phyloP scores from a whole-genome alignment of 257 asterid species.

The Ilex aquifolium region DNA sequence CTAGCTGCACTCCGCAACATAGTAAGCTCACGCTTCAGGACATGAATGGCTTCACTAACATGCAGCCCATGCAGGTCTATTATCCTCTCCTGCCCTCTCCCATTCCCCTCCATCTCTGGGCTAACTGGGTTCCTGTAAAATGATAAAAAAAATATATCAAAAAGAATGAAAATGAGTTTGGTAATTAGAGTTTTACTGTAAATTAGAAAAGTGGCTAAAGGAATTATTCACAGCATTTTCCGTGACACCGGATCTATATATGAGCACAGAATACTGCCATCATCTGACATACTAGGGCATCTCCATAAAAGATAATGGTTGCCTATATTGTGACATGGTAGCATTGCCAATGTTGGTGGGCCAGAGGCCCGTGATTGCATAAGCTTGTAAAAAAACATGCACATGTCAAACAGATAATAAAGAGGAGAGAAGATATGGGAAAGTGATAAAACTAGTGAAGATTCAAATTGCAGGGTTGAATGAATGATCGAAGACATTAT shows the following conservation, averaged over 20 bases:
- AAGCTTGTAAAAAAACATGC: too few relatives aligned
- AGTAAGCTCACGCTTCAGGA: conserved; percentile 85
- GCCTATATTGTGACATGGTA: too few relatives aligned
- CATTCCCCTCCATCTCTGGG: conserved; percentile 47
- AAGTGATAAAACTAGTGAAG: neutral
- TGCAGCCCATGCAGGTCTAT: conserved; percentile 96
- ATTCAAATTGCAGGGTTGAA: too few relatives aligned
- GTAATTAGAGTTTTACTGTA: neutral
- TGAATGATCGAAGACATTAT: too few relatives aligned
- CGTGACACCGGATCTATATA: conserved; percentile 1
- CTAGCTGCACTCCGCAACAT: conserved; percentile 76
- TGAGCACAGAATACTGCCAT: too few relatives aligned
- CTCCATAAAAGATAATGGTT: too few relatives aligned
- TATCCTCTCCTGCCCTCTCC: conserved; percentile 67
- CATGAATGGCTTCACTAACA: conserved; percentile 88
- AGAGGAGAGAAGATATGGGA: too few relatives aligned
- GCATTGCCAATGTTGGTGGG: too few relatives aligned
- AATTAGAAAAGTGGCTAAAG: neutral
- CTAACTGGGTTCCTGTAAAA: conserved; percentile 50
- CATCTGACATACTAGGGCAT: too few relatives aligned
- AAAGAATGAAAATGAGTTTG: too few relatives aligned
- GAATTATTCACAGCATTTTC: neutral
- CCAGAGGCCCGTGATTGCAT: too few relatives aligned
- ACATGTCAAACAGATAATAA: too few relatives aligned
- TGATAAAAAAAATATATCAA: neutral